phyloP scores from a whole-genome alignment of 805 yeast species.

The Yamadazyma nakazawae region DNA sequence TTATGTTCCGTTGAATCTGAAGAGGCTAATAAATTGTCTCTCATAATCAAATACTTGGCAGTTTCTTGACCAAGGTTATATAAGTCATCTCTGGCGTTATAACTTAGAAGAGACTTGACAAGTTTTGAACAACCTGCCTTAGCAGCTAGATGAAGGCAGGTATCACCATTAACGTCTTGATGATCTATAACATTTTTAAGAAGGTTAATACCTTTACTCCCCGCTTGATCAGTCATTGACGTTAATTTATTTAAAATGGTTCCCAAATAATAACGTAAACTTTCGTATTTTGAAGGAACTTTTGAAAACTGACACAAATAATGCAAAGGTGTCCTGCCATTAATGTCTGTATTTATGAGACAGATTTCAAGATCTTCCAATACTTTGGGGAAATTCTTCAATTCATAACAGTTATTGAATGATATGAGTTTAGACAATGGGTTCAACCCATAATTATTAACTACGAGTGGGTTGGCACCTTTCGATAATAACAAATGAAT shows the following conservation, averaged over 20 bases:
- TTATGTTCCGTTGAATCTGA: slow-evolving; percentile 3
- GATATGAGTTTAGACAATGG: slow-evolving; percentile 81
- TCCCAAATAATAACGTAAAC: slow-evolving; percentile 81
- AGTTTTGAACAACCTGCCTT: slow-evolving; percentile 65
- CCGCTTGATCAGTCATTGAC: slow-evolving; percentile 32
- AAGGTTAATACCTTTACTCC: slow-evolving; percentile 53
- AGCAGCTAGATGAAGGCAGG: slow-evolving; percentile 78
- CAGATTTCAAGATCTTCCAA: slow-evolving; percentile 75
- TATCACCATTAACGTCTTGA: slow-evolving; percentile 79
- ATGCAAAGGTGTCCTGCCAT: slow-evolving; percentile 78
- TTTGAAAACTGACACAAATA: slow-evolving; percentile 73
- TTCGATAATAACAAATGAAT: slow-evolving; percentile 70
- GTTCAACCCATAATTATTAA: slow-evolving; percentile 70
- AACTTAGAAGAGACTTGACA: slow-evolving; percentile 75
- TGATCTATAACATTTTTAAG: slow-evolving; percentile 64
- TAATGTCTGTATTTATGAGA: slow-evolving; percentile 70
- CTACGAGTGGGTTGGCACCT: slow-evolving; percentile 63
- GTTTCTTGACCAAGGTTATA: slow-evolving; percentile 43
- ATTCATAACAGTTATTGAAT: slow-evolving; percentile 83
- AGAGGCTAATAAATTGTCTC: slow-evolving; percentile 28
- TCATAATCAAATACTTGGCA: slow-evolving; percentile 40
- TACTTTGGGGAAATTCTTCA: slow-evolving; percentile 74
- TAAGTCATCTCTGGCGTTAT: slow-evolving; percentile 70
- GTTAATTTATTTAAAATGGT: slow-evolving; percentile 69
- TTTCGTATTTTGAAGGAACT: slow-evolving; percentile 64